Evolutionary conservation across 106 monocot species (phyloP).

Genomic region (Dendrobium officinale): DNA sequence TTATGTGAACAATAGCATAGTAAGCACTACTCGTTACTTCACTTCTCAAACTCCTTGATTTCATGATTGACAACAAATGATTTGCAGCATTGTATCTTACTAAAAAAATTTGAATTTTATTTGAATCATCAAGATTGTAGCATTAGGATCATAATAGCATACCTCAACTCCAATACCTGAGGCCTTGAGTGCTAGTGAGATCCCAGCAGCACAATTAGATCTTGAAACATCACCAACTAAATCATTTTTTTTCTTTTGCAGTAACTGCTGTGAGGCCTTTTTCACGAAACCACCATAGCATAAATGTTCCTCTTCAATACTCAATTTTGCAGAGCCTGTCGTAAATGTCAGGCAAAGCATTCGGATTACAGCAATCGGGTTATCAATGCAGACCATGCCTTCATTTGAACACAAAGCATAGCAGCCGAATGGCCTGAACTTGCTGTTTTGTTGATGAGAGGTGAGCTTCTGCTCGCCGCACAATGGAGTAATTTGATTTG

Average conservation of each 20-base stretch:
- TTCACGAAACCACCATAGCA: slow-evolving; percentile 33
- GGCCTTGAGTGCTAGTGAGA: slow-evolving; percentile 40
- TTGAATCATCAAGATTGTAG: not conserved
- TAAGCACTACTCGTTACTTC: not conserved
- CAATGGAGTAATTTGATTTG: slow-evolving; percentile 13
- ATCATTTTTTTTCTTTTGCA: slow-evolving; percentile 10
- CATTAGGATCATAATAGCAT: not conserved
- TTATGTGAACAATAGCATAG: not conserved
- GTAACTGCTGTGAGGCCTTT: slow-evolving; percentile 16
- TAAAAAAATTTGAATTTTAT: not conserved
- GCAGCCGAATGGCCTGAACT: slow-evolving; percentile 39
- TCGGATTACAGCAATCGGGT: slow-evolving; percentile 11
- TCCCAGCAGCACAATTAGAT: slow-evolving; percentile 22
- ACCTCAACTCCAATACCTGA: slow-evolving; percentile 38
- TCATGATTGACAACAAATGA: not conserved
- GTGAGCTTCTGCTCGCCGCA: slow-evolving; percentile 11
- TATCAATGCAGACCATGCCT: slow-evolving; percentile 39
- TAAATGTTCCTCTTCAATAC: slow-evolving; percentile 20
- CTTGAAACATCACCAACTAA: not conserved
- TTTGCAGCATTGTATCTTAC: not conserved
- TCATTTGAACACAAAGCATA: slow-evolving; percentile 40
- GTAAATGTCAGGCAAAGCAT: slow-evolving; percentile 41
- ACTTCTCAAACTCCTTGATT: not conserved
- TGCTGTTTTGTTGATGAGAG: not conserved
- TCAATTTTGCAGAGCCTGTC: not conserved